A percentile compares a stretch with the other conserved stretches of the same genome.
phyloP scores from a whole-genome alignment of 495 filamentous ascomycete species.

The Penicillium turbatum region DNA sequence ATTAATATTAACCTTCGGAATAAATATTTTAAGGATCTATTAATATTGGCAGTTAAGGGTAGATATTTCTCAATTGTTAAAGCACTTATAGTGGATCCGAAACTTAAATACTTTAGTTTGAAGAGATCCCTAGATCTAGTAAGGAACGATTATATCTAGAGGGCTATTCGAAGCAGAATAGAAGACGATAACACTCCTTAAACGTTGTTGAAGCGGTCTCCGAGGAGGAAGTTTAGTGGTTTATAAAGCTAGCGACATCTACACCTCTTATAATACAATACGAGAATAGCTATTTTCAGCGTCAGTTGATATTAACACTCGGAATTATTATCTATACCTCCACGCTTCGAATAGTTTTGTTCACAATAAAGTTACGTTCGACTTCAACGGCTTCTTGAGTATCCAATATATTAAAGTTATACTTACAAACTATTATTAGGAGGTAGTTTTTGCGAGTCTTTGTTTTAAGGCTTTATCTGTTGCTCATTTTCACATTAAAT shows the following conservation, averaged over 20 bases:
- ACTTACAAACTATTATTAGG: background rate
- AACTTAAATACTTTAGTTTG: background rate
- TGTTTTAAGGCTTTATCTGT: background rate
- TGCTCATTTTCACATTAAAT: background rate
- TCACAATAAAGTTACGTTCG: background rate
- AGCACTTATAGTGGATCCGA: background rate
- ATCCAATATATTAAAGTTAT: background rate
- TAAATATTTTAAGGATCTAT: constrained; percentile 1
- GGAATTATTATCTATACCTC: constrained; percentile 1
- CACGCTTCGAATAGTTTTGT: background rate
- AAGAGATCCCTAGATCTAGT: background rate
- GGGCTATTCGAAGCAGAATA: constrained; percentile 1
- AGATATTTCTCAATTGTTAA: background rate
- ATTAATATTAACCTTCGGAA: constrained; percentile 11
- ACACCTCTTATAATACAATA: constrained; percentile 4
- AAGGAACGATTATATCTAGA: constrained; percentile 4
- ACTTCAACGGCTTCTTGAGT: background rate
- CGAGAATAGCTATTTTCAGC: background rate
- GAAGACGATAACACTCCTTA: background rate
- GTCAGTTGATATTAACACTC: background rate
- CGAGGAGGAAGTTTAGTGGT: background rate
- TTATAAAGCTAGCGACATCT: background rate
- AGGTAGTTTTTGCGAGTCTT: background rate
- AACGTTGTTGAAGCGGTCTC: constrained; percentile 2
- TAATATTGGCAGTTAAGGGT: constrained; percentile 4